Evolutionary conservation across 2,329 filamentous ascomycete species (phyloP), one percentile per base, ranked within the genome.

Genomic region (Apiospora koreana): DNA sequence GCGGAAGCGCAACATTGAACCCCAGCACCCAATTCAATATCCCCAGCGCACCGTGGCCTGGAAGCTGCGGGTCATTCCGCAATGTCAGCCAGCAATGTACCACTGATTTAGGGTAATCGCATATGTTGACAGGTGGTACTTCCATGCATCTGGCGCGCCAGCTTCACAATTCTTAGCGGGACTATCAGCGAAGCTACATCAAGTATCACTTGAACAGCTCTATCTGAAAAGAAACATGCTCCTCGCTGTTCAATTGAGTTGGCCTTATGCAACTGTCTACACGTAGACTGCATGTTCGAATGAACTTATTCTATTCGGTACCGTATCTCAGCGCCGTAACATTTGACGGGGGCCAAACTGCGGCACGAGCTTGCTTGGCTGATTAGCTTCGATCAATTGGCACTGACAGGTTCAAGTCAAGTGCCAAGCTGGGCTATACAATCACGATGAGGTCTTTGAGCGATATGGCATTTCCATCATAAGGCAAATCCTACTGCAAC

Each of bases 391-490:
- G n/a, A n/a, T n/a, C n/a, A n/a, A n/a, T 35, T 58, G 28, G 50
- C 50, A 31, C 50, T 31, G 25, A 21, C 21, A 31, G 48, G 48
- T 58, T 25, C 8, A 35, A 58, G 54, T 23, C 54, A 62, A 62
- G 28, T 2, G 18, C 28, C 28, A 62, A 38, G 54, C 21, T 38
- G 18, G 54, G 54, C 54, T 62, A 62, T 62, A 58, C 50, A 62
- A 62, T 62, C 31, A 62, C 54, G 54, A 62, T 62, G 54, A 62
- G 54, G 54, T 62, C 54, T 62, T 62, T 62, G 31, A 38, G 54
- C 54, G 4, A 62, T 62, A 38, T 28, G 28, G 54, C n/a, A 23
- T 62, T 38, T 38, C 18, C 31, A 38, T 62, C 54, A n/a, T 43
- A 43, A 43, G 14, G 2, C 21, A 10, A 38, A 16, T 67, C 35